Percentiles rank a stretch among this genome's conserved stretches.
Conservation (phyloP, 1,139 yeast genomes). For the Hanseniaspora uvarum region DNA sequence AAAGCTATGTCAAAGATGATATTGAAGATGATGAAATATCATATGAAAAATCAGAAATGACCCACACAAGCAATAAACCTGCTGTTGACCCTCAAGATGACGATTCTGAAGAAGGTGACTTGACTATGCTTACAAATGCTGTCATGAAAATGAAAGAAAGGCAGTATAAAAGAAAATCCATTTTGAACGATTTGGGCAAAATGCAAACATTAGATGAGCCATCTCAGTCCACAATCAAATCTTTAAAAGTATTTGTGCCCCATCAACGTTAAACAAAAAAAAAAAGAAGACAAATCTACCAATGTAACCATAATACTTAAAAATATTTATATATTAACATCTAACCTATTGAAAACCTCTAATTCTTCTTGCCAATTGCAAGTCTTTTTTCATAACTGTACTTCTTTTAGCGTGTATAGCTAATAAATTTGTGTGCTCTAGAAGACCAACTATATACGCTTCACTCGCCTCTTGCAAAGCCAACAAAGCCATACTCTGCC, state of each 20-base stretch:
- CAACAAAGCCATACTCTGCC: slow-evolving; percentile 82
- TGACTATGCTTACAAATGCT: slow-evolving; percentile 14
- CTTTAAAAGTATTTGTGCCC: slow-evolving; percentile 13
- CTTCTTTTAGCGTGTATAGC: slow-evolving; percentile 91
- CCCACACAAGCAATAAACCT: background rate
- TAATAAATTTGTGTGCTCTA: slow-evolving; percentile 83
- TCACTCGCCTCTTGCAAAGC: slow-evolving; percentile 92
- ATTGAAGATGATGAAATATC: background rate
- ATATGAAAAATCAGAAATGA: background rate
- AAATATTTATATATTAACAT: background rate
- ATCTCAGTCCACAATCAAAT: background rate
- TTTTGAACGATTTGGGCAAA: background rate
- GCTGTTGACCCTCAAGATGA: background rate
- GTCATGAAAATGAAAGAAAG: slow-evolving; percentile 9
- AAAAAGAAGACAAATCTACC: background rate
- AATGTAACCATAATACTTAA: background rate
- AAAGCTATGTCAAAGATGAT: background rate
- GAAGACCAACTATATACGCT: slow-evolving; percentile 71
- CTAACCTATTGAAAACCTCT: slow-evolving; percentile 42
- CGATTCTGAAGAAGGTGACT: slow-evolving; percentile 5
- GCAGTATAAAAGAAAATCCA: background rate
- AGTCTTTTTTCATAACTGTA: slow-evolving; percentile 87
- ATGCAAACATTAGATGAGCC: background rate
- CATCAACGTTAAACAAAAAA: slow-evolving; percentile 1
- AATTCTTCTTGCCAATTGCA: slow-evolving; percentile 80